Base-by-base conservation (phyloP, 2,329 filamentous ascomycete species). In the Fusarium napiforme region DNA sequence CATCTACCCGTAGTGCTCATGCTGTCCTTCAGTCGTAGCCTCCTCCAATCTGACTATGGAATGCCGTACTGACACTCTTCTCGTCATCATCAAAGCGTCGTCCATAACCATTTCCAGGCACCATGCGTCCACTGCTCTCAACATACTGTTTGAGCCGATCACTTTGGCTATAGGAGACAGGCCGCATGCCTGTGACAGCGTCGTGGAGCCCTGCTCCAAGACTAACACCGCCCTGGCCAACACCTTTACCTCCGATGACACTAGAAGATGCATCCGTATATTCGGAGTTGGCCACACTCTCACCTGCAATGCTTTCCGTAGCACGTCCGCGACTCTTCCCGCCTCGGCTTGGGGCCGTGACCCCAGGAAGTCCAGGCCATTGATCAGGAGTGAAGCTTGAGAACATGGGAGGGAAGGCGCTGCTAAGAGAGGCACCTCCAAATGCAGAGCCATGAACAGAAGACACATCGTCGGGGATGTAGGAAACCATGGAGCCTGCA, bases 391-490 rank as follows among this genome's bases (percentile, higher is more conserved):
- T 92, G 84, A 99, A 98, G 81, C 92, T 93, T 64, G 94, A 95
- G 83, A 99, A 99, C 93, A 98, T 97, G 23, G 93, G 93, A 21
- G 96, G 96, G 81, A 96, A 98, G 30, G 94, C 93, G 39, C 80
- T 80, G 66, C 82, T 83, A 36, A 97, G 87, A n/a, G 92, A 93
- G 40, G 93, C 93, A 42, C 95, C 95, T 61, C 95, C 95, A 58
- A 98, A 90, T 2, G 95, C 92, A 49, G 95, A 97, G 53, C 95
- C 95, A 82, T 98, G 96, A 50, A 99, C 93, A 5, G 95, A 98
- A 14, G 96, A 98, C 45, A 97, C 95, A 81, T 99, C 96, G 78
- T 99, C 96, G 5, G 96, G 94, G 69, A 99, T 97, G 81, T 97
- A 98, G 21, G 96, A 96, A 77, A 98, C 88, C 80, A 98, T 93